A percentile compares a stretch with the other conserved stretches of the same genome.
Conservation (phyloP, 352 stramenopile species). For the Phytopythium kandeliae region DNA sequence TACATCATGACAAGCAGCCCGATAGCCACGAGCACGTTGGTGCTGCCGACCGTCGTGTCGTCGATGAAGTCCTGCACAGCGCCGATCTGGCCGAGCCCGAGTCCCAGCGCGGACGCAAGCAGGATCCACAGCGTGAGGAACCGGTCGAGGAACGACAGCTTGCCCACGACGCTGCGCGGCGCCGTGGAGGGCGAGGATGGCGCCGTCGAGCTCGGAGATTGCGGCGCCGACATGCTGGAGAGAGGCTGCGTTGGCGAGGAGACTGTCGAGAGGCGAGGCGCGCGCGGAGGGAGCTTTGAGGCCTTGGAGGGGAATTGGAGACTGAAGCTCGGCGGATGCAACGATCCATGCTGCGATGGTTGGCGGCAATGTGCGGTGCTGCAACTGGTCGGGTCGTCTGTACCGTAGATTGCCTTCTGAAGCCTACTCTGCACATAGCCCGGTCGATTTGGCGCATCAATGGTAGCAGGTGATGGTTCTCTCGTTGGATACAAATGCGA, state of each 20-base stretch:
- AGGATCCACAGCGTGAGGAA: constrained; percentile 50
- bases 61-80: constrained; percentile 35
- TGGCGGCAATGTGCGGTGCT: too few species aligned
- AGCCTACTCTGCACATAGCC: too few species aligned
- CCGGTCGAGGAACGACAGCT: constrained; percentile 24
- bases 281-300: too few species aligned
- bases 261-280: too few species aligned
- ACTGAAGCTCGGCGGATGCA: too few species aligned
- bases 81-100: constrained; percentile 27
- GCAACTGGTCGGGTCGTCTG: too few species aligned
- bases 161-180: constrained; percentile 5
- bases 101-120: constrained; percentile 21
- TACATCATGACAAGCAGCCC: constrained; percentile 60
- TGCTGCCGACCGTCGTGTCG: constrained; percentile 34
- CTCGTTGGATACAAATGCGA: too few species aligned
- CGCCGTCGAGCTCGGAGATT: neutral
- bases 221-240: neutral
- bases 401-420: too few species aligned
- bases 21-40: constrained; percentile 44
- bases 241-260: neutral
- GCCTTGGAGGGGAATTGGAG: neutral
- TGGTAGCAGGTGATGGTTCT: too few species aligned
- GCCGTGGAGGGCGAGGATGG: neutral
- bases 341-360: too few species aligned
- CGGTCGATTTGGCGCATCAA: too few species aligned